These are phyloP conservation scores for Coprinopsis strossmayeri DNA, from an alignment of 768 basidiomycete species.

Conservation along the genomic window DNA sequence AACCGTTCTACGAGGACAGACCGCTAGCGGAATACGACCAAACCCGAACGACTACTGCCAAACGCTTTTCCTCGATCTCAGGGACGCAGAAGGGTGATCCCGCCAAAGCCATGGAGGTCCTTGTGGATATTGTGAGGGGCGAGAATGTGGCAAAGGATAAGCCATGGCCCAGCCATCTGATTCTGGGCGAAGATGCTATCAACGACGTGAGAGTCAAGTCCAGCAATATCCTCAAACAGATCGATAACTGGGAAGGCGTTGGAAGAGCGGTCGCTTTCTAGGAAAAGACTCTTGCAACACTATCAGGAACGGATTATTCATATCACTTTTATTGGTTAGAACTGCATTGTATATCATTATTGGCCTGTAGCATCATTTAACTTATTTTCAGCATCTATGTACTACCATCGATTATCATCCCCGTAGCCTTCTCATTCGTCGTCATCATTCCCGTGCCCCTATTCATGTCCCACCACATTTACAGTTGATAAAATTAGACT, in stretches of 20 bases:
- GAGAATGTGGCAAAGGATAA: slow-evolving; percentile 23
- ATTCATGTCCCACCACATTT: too few relatives aligned
- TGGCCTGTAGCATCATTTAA: too few relatives aligned
- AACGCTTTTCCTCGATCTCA: slow-evolving; percentile 27
- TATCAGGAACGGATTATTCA: too few relatives aligned
- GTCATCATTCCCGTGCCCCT: too few relatives aligned
- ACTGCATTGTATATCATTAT: too few relatives aligned
- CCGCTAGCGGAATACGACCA: slow-evolving; percentile 45
- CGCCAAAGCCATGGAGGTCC: slow-evolving; percentile 45
- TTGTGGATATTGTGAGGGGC: slow-evolving; percentile 41
- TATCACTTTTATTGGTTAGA: too few relatives aligned
- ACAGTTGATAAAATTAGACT: too few relatives aligned
- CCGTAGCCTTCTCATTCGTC: too few relatives aligned
- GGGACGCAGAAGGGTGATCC: slow-evolving; percentile 52
- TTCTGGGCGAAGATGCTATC: slow-evolving; percentile 41
- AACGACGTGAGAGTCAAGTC: neutral
- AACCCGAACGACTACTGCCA: slow-evolving; percentile 26
- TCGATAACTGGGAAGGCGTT: neutral
- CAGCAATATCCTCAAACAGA: neutral
- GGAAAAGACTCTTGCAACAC: too few relatives aligned
- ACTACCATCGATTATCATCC: too few relatives aligned
- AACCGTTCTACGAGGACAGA: slow-evolving; percentile 29
- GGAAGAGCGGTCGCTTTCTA: neutral
- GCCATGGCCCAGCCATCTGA: slow-evolving; percentile 26
- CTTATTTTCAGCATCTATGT: too few relatives aligned